phyloP scores from a whole-genome alignment of 768 basidiomycete species.

The Hericium rajendrae region DNA sequence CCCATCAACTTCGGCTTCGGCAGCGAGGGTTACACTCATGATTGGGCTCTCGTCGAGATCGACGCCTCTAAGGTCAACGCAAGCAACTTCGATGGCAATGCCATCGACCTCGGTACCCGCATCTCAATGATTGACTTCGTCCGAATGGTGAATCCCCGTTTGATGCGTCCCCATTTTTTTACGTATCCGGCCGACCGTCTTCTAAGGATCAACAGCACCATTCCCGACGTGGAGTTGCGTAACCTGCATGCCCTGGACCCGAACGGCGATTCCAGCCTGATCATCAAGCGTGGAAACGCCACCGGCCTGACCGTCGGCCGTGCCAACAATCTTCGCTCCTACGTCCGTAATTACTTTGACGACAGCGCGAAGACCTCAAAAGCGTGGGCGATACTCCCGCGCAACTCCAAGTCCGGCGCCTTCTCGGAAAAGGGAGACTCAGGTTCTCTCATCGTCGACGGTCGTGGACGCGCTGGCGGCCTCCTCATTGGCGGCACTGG shows the following conservation, averaged over 20 bases:
- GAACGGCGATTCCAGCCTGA: background rate
- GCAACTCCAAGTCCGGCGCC: background rate
- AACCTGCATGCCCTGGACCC: background rate
- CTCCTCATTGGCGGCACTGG: background rate
- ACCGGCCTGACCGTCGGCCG: background rate
- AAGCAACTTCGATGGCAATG: conserved; percentile 14
- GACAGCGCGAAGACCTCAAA: background rate
- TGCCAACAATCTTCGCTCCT: background rate
- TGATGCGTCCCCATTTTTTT: background rate
- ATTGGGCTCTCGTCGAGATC: conserved; percentile 21
- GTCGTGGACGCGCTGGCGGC: background rate
- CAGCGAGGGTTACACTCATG: conserved; percentile 12
- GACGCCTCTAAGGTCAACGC: background rate
- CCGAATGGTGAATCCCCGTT: background rate
- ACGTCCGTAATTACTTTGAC: background rate
- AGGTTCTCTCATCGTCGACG: background rate
- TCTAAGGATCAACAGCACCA: background rate
- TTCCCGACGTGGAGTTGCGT: background rate
- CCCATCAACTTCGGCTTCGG: conserved; percentile 7
- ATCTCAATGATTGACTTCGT: background rate
- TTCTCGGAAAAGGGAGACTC: background rate
- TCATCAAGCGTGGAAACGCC: background rate
- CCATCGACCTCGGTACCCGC: conserved; percentile 8
- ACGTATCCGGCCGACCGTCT: background rate
- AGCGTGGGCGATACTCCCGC: background rate